Base-by-base conservation (phyloP, 306 rosid genomes). In the Cotoneaster glaucophyllus region DNA sequence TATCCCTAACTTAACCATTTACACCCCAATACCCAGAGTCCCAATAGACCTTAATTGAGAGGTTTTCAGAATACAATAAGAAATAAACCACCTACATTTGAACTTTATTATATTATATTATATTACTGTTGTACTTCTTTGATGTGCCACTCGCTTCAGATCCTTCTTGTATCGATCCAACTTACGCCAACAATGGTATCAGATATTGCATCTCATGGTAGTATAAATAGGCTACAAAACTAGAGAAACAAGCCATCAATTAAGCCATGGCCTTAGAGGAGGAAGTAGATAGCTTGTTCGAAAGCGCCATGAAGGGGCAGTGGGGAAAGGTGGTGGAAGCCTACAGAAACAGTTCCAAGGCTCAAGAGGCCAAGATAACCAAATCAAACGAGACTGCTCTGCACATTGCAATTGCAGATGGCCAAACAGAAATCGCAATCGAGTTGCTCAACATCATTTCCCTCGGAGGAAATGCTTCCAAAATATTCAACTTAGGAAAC, bases 361-460 rank as follows among this genome's bases (percentile, higher is more conserved):
- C 64, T 44, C 83, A 18, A 11, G 1, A 4, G 63, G 79, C 83
- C 41, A 67, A 48, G 75, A 44, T 80, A 13, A 67, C 83, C 24
- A 80, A 61, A 44, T 59, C 67, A 3, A 72, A 68, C 8, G 83
- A 68, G 75, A 80, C 79, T 13, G 78, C 75, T 13, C 61, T 80
- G 14, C 83, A 80, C 70, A 67, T 74, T 10, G 83, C 79, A 5
- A 72, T 80, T 24, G 65, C 75, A 4, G 74, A 66, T 59, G 83
- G 56, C 26, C 63, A 57, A 29, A 67, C 79, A 4, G 58, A 67
- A 31, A 22, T 15, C 2, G 83, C 79, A 4, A 2, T 80, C 14
- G 14, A 67, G 8, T 26, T 79, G 74, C 28, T 79, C 22, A 13
- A 29, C 11, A 75, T 13, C 17, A 68, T 67, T 37, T 8, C 1